Evolutionary conservation across 192 early-diverging fungal genomes (phyloP).

Genomic region (Umbelopsis ramanniana): DNA sequence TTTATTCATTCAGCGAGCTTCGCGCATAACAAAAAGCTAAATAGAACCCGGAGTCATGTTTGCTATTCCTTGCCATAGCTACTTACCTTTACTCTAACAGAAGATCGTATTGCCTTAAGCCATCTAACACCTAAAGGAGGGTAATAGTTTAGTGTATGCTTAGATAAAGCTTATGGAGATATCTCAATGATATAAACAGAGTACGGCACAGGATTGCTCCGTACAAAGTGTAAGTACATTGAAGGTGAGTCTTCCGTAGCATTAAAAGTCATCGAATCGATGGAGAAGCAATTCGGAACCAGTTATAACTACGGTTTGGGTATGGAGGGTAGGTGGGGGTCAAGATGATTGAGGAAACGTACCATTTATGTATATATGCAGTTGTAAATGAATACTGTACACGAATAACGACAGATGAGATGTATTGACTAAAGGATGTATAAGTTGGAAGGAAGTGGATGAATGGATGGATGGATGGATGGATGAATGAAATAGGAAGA

Average conservation of each 20-base stretch:
- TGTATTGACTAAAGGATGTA: neutral
- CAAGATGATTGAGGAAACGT: neutral
- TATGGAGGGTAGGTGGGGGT: neutral
- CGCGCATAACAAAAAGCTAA: too few relatives aligned
- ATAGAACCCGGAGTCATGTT: too few relatives aligned
- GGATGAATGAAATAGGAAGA: neutral
- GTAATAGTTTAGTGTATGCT: too few relatives aligned
- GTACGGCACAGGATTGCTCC: constrained; percentile 22
- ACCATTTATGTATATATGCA: constrained; percentile 18
- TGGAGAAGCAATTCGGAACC: constrained; percentile 22
- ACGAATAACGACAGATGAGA: neutral
- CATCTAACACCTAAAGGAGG: too few relatives aligned
- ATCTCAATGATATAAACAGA: constrained; percentile 25
- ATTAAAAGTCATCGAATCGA: constrained; percentile 24
- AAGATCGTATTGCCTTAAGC: too few relatives aligned
- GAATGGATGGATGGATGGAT: constrained; percentile 5
- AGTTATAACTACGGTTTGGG: constrained; percentile 17
- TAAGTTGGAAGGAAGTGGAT: neutral
- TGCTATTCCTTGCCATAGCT: too few relatives aligned
- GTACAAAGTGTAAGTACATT: constrained; percentile 24
- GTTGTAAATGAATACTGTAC: neutral
- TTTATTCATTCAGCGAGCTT: neutral
- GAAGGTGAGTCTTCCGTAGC: constrained; percentile 17
- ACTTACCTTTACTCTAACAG: too few relatives aligned
- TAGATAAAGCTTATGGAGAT: neutral